phyloP scores from a whole-genome alignment of 176 grass and related monocot genomes.

The Juncus effusus region DNA sequence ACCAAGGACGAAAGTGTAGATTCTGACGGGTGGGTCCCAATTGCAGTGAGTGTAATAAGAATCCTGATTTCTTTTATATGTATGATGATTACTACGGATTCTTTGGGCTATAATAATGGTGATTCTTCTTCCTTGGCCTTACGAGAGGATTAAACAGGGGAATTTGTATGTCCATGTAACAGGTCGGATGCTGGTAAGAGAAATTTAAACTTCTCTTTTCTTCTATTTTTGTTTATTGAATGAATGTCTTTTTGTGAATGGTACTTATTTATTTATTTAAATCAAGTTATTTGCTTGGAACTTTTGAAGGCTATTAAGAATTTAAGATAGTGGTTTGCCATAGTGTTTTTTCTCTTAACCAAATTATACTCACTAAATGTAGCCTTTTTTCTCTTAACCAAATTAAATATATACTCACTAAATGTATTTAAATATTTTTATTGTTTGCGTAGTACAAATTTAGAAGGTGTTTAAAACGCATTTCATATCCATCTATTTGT shows the following conservation, averaged over 20 bases:
- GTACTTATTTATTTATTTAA: neutral
- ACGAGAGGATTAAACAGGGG: constrained; percentile 36
- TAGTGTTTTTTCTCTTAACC: no score
- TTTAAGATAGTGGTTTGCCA: no score
- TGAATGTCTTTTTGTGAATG: no score
- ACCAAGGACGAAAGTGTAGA: neutral
- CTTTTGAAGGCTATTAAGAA: neutral
- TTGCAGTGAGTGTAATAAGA: constrained; percentile 24
- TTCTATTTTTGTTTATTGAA: no score
- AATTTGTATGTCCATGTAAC: constrained; percentile 53
- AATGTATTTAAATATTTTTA: no score
- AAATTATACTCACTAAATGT: no score
- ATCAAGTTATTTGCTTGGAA: neutral
- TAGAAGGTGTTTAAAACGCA: no score
- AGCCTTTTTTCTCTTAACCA: no score
- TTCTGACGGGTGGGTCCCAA: constrained; percentile 32
- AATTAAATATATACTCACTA: no score
- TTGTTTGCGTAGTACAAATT: no score
- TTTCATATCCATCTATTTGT: no score
- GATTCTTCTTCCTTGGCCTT: constrained; percentile 47
- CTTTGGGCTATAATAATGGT: constrained; percentile 45
- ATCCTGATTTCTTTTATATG: constrained; percentile 41
- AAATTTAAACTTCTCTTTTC: neutral
- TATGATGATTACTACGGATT: constrained; percentile 39
- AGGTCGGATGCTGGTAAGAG: constrained; percentile 41